A percentile compares a stretch with the other conserved stretches of the same genome.
These are phyloP conservation scores for Hansenula anomala DNA, from an alignment of 1,139 yeast genomes.

Conservation along the genomic window DNA sequence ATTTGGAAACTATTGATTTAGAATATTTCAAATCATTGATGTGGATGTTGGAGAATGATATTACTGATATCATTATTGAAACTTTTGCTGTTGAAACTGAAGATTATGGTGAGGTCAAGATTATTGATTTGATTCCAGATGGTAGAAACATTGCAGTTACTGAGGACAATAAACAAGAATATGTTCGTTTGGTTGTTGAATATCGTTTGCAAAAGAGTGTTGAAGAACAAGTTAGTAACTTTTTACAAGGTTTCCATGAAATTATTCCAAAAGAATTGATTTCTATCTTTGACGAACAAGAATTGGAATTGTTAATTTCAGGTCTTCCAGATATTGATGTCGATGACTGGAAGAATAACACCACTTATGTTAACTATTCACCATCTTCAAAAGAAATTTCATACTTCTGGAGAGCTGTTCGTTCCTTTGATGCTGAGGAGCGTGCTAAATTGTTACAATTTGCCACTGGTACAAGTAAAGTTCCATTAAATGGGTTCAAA, in stretches of 20 bases:
- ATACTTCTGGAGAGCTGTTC: constrained; percentile 98
- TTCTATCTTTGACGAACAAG: constrained; percentile 92
- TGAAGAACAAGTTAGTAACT: constrained; percentile 81
- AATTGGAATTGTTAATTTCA: constrained; percentile 83
- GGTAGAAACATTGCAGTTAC: constrained; percentile 87
- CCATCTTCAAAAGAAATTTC: constrained; percentile 84
- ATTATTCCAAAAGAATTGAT: constrained; percentile 85
- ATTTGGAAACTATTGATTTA: constrained; percentile 90
- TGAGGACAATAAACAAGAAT: constrained; percentile 86
- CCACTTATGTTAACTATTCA: constrained; percentile 79
- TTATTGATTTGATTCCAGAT: constrained; percentile 71
- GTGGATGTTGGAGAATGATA: constrained; percentile 97
- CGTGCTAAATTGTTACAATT: constrained; percentile 91
- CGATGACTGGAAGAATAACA: constrained; percentile 89
- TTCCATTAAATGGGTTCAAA: constrained; percentile 90
- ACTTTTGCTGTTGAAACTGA: constrained; percentile 92
- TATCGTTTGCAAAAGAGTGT: constrained; percentile 82
- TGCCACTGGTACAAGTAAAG: constrained; percentile 97
- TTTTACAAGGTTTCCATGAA: constrained; percentile 85
- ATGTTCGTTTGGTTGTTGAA: constrained; percentile 81
- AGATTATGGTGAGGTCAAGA: constrained; percentile 87
- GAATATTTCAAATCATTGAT: constrained; percentile 88
- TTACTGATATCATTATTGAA: constrained; percentile 95
- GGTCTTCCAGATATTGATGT: constrained; percentile 97
- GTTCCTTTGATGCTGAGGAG: constrained; percentile 91